Conservation (phyloP, 139 green algal genomes). For the Coelastrella sp. region DNA sequence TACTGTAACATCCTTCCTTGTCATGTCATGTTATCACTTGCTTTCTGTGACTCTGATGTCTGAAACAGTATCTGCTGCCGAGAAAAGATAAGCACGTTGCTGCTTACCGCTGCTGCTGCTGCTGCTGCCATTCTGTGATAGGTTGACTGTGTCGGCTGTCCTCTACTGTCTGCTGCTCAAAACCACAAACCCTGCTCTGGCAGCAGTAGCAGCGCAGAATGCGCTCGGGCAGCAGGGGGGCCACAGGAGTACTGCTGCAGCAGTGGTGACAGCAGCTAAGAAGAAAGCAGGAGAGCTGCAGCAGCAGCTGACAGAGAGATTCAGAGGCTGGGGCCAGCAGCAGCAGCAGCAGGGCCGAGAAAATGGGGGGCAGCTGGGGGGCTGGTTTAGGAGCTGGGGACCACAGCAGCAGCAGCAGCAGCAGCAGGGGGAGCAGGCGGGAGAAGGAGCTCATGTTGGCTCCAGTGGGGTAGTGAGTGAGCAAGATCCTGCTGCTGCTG, state of each 20-base stretch:
- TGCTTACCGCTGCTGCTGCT: neutral
- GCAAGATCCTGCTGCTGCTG: neutral
- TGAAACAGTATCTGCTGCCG: no score
- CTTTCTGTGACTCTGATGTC: no score
- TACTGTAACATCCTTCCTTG: no score
- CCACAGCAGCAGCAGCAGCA: constrained; percentile 3
- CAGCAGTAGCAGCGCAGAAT: constrained; percentile 16
- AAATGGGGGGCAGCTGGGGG: neutral
- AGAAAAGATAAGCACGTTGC: no score
- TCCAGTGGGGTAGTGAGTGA: no score
- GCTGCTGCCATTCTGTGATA: neutral
- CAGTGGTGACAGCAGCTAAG: constrained; percentile 22
- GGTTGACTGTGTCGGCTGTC: constrained; percentile 36
- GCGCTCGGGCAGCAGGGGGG: neutral
- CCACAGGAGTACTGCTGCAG: constrained; percentile 7
- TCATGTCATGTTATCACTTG: no score
- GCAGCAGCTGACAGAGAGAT: constrained; percentile 21
- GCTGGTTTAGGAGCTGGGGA: neutral
- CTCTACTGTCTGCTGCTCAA: constrained; percentile 34
- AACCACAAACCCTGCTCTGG: constrained; percentile 1
- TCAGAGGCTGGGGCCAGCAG: constrained; percentile 13
- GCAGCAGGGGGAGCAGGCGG: neutral
- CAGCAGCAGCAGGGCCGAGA: neutral
- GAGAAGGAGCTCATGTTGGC: no score
- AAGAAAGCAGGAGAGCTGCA: constrained; percentile 4